Base-by-base conservation (phyloP, 1,284 basidiomycete genomes). In the Porodaedalea pini region DNA sequence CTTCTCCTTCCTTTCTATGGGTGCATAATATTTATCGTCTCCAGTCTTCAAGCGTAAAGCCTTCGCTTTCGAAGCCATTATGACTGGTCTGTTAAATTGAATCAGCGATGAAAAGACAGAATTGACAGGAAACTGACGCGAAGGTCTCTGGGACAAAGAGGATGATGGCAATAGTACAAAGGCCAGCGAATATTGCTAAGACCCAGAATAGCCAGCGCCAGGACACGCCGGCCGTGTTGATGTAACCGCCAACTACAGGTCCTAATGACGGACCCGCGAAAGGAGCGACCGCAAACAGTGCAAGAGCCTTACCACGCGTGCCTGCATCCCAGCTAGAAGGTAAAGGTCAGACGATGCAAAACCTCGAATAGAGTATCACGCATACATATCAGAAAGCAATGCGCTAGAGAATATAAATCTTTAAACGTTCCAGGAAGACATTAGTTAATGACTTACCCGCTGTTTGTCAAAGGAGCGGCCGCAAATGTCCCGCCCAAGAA, bases 401-500 rank as follows among this genome's bases (percentile, higher is more conserved):
- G 75, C 77, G 15, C 78, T 76, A 0, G 15, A 39, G 32, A 5
- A 31, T n/a, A 23, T 2, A 51, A 10, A 15, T 52, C 1, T 40
- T 7, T 29, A 29, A 2, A 6, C 6, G 13, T 17, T 17, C 37
- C n/a, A 27, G 17, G 8, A 11, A 15, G 1, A 41, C 15, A 29
- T 15, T n/a, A 56, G 19, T n/a, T 15, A 25, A 21, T n/a, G n/a
- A 63, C 72, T 11, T 62, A 78, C 78, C 80, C 80, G 56, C 78
- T 75, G 66, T 81, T 77, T n/a, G 76, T 74, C 21, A 77, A 63
- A 8, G 76, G 76, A 27, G 72, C 71, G n/a, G 76, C 73, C 44
- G 77, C 78, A 65, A 88, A 89, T 2, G 74, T 75, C 0, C 88
- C 87, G 1, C 82, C 78, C 4, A 90, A 67, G 70, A 90, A 86